Base-by-base conservation (phyloP, 768 basidiomycete genomes). In the Hemileccinum rubropunctum region DNA sequence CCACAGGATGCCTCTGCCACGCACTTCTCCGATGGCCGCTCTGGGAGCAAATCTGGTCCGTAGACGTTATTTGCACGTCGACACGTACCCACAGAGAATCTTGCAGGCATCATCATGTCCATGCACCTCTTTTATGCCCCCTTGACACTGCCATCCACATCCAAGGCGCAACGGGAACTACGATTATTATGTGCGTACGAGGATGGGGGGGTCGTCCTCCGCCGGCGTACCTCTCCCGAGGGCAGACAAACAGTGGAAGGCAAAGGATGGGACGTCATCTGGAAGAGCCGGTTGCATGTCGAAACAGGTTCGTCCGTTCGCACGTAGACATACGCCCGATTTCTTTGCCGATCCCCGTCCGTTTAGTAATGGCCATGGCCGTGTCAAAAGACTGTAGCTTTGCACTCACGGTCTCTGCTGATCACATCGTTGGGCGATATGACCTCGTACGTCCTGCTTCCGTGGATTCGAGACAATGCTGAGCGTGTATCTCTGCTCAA, bases 41-140 rank as follows among this genome's bases (percentile, higher is more conserved):
- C 81, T 20, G 73, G 73, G 43, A 76, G 75, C 35, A 77, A 80
- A 38, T 79, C 83, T 18, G 88, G 88, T 82, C 41, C 4, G 59
- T 53, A 23, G 11, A n/a, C 42, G 17, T 30, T 26, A 23, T n/a
- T 23, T 30, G n/a, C 21, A 20, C 21, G 39, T 30, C 28, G 28
- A 30, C 28, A 37, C 26, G 28, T 21, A 15, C 23, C n/a, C 28
- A 32, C 30, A 51, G 4, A 47, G 6, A 35, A n/a, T 21, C 11
- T 23, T 20, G 21, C 37, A 90, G 93, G 93, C 1, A 86, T 95
- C 43, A 83, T 97, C 59, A 99, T 98, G 95, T 82, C 88, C 0
- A 64, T 94, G 53, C 85, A 91, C 59, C 71, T 97, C 1, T 83
- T 80, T 45, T 66, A 70, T 35, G 57, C 64, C 40, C 46, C 63